Evolutionary conservation across 2,329 filamentous ascomycete genomes (phyloP).

Genomic region (Cladosporium sp.): DNA sequence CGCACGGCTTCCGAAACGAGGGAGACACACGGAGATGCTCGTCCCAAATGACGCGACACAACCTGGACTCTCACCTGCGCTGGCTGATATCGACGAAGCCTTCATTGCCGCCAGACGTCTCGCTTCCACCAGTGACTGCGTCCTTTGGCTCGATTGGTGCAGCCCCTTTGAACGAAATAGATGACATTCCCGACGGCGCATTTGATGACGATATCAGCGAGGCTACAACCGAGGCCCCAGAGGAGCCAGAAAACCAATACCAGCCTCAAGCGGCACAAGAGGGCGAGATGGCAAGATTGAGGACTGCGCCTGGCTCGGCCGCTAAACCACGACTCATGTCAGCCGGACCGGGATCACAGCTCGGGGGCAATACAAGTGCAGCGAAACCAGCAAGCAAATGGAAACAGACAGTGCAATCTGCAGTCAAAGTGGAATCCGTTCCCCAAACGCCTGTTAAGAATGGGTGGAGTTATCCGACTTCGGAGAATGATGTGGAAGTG

Average conservation of each 20-base stretch:
- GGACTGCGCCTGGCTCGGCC: slow-evolving; percentile 39
- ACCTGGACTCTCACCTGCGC: slow-evolving; percentile 43
- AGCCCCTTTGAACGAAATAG: slow-evolving; percentile 2
- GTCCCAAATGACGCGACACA: slow-evolving; percentile 44
- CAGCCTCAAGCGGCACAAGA: background rate
- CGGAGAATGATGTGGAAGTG: slow-evolving; percentile 24
- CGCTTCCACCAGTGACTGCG: slow-evolving; percentile 7
- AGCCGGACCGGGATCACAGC: background rate
- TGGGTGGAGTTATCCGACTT: background rate
- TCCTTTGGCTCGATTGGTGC: slow-evolving; percentile 10
- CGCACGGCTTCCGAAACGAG: slow-evolving; percentile 1
- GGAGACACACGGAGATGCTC: slow-evolving; percentile 19
- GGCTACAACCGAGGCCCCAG: background rate
- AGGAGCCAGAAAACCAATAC: slow-evolving; percentile 1
- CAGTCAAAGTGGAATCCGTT: background rate
- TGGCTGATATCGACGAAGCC: slow-evolving; percentile 46
- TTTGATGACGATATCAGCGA: slow-evolving; percentile 11
- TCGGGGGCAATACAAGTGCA: background rate
- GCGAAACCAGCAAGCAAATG: background rate
- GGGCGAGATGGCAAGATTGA: slow-evolving; percentile 40
- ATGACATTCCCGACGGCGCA: slow-evolving; percentile 13
- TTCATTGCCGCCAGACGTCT: slow-evolving; percentile 19
- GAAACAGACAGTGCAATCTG: slow-evolving; percentile 5
- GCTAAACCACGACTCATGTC: slow-evolving; percentile 33
- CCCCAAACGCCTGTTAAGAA: slow-evolving; percentile 8